phyloP scores from a whole-genome alignment of 2,329 filamentous ascomycete species.

The Helminthosporium solani region DNA sequence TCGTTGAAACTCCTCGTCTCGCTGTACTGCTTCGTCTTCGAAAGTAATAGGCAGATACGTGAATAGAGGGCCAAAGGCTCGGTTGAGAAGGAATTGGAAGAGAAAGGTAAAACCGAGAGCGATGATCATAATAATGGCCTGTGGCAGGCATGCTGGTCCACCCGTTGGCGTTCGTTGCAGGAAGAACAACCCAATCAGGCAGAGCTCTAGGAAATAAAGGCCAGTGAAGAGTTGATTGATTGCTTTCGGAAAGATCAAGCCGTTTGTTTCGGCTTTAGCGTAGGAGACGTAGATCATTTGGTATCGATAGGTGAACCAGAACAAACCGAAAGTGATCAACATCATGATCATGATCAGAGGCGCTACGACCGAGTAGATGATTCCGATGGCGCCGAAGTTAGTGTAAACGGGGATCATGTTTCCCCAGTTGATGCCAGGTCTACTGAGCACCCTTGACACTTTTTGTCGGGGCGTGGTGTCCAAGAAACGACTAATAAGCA shows the following conservation, averaged over 20 bases:
- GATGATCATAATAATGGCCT: conserved; percentile 84
- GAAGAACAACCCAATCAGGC: conserved; percentile 87
- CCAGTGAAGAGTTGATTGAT: conserved; percentile 96
- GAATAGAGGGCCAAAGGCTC: conserved; percentile 80
- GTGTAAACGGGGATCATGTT: conserved; percentile 95
- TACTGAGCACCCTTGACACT: conserved; percentile 77
- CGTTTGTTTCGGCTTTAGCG: conserved; percentile 87
- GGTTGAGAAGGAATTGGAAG: conserved; percentile 80
- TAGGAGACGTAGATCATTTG: conserved; percentile 93
- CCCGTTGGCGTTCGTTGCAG: conserved; percentile 62
- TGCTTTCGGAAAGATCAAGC: conserved; percentile 84
- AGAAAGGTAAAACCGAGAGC: conserved; percentile 67
- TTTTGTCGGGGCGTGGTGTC: conserved; percentile 83
- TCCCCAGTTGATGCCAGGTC: conserved; percentile 83
- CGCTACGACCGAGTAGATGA: conserved; percentile 86
- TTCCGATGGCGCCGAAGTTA: conserved; percentile 88
- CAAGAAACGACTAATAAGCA: conserved; percentile 75
- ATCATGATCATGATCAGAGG: conserved; percentile 92
- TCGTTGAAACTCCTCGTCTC: conserved; percentile 83
- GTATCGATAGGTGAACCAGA: conserved; percentile 96
- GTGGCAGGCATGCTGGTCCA: conserved; percentile 64
- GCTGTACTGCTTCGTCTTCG: conserved; percentile 89
- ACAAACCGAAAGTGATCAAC: conserved; percentile 83
- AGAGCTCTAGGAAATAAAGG: conserved; percentile 91
- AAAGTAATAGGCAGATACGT: conserved; percentile 90